phyloP scores from a whole-genome alignment of 352 stramenopile species.

The Phytophthora idaei region DNA sequence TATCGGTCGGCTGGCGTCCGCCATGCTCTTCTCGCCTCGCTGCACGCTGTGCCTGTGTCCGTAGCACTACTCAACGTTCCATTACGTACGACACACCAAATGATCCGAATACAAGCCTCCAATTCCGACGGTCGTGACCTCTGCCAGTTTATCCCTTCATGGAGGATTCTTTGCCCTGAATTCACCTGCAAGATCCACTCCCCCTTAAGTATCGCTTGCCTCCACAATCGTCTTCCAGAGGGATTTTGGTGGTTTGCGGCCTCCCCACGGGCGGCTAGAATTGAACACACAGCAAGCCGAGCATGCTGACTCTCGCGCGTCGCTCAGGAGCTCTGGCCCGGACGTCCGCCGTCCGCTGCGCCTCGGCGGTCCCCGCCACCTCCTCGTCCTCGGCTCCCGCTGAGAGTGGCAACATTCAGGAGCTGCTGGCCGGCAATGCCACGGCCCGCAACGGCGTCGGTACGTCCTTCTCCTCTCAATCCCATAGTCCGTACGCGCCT shows the following conservation, averaged over 20 bases:
- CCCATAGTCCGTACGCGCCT: background rate
- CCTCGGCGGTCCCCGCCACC: conserved; percentile 30
- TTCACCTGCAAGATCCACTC: background rate
- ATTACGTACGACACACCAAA: conserved; percentile 5
- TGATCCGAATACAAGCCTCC: conserved; percentile 12
- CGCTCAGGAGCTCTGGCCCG: conserved; percentile 40
- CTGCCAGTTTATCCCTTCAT: background rate
- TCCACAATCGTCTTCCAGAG: background rate
- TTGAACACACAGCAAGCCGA: conserved; percentile 15
- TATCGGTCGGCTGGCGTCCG: conserved; percentile 44
- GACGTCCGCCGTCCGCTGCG: conserved; percentile 28
- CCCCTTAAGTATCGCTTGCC: background rate
- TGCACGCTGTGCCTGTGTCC: conserved; percentile 61
- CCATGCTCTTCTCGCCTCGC: conserved; percentile 62
- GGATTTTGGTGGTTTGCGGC: conserved; percentile 34
- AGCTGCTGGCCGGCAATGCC: conserved; percentile 70
- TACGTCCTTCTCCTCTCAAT: conserved; percentile 30
- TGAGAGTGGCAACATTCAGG: conserved; percentile 72
- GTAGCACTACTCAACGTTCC: conserved; percentile 16
- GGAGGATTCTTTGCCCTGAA: background rate
- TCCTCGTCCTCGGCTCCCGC: conserved; percentile 33
- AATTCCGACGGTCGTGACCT: conserved; percentile 17
- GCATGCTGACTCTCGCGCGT: conserved; percentile 49
- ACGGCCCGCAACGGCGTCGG: conserved; percentile 80
- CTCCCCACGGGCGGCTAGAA: conserved; percentile 30